Evolutionary conservation across 2,329 filamentous ascomycete genomes (phyloP), one percentile per base, ranked within the genome.

Genomic region (Ophiocordyceps robertsii): DNA sequence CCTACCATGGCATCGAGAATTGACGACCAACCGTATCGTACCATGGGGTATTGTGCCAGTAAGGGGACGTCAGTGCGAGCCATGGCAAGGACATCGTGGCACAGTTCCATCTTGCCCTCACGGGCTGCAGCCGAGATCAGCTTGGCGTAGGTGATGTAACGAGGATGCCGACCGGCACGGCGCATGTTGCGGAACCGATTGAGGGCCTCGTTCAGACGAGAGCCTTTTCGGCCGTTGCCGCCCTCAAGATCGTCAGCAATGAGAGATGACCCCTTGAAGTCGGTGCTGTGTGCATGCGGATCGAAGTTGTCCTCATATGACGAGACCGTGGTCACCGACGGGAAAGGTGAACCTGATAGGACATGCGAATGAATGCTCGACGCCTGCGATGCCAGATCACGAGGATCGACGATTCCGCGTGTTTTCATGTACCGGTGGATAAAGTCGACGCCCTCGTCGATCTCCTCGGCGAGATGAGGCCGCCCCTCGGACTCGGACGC

Each of bases 1-100:
- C 89, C 88, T 44, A 96, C 82, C 89, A 96, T 95, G 38, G 92
- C 83, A 60, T 98, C 92, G 37, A 96, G 72, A 48, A 98, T 96
- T 2, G 87, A 89, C 36, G 89, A 85, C 92, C 92, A 98, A 40
- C 92, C 92, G 56, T 95, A 94, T 47, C 88, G 81, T 29, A 96
- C 89, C 47, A 87, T 78, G 19, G 84, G 76, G 59, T 93, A 94
- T 59, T 95, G 84, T 36, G 80, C 73, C 47, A 90, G 72, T 30
- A 90, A 75, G 39, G 92, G 92, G 46, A 96, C 80, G 59, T 98
- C 92, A 44, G 80, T 75, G 52, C 87, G 83, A 12, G 92, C 92
- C 77, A 95, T 93, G 51, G 76, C 80, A 29, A 95, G 72, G 41
- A 98, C 84, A 48, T 96, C 88, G 49, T 88, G 77, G 55, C 86